phyloP scores from a whole-genome alignment of 2,329 filamentous ascomycete species.

The Scortechinia acanthostroma region DNA sequence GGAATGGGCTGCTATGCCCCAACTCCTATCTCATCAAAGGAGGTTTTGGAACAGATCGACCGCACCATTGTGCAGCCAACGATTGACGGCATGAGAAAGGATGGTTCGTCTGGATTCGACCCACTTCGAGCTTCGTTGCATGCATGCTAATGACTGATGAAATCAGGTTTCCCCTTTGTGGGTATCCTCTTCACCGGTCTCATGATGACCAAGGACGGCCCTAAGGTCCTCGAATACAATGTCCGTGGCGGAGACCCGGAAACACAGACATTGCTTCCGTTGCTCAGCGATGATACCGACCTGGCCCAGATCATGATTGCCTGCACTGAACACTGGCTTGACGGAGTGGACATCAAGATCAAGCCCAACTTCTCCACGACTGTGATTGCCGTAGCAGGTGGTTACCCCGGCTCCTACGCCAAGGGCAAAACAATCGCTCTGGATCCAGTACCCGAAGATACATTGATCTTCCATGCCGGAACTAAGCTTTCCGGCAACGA shows the following conservation, averaged over 20 bases:
- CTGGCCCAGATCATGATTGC: conserved; percentile 83
- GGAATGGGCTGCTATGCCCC: conserved; percentile 97
- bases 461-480: conserved; percentile 86
- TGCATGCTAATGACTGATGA: too few relatives aligned
- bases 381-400: conserved; percentile 86
- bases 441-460: conserved; percentile 31
- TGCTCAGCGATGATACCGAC: conserved; percentile 73
- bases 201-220: conserved; percentile 78
- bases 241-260: conserved; percentile 89
- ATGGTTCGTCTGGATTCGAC: too few relatives aligned
- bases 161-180: conserved; percentile 61
- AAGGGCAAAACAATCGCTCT: conserved; percentile 65
- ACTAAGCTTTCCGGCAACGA: conserved; percentile 59
- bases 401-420: conserved; percentile 79
- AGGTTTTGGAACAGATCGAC: conserved; percentile 73
- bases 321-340: conserved; percentile 70
- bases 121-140: too few relatives aligned
- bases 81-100: conserved; percentile 77
- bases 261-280: conserved; percentile 76
- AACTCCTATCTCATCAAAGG: conserved; percentile 71
- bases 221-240: conserved; percentile 86
- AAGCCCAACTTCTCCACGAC: conserved; percentile 73
- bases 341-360: conserved; percentile 61
- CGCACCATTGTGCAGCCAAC: conserved; percentile 81
- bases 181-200: conserved; percentile 83